Conservation (phyloP, 225 moss, liverwort and hornwort genomes). For the Straminergon stramineum region DNA sequence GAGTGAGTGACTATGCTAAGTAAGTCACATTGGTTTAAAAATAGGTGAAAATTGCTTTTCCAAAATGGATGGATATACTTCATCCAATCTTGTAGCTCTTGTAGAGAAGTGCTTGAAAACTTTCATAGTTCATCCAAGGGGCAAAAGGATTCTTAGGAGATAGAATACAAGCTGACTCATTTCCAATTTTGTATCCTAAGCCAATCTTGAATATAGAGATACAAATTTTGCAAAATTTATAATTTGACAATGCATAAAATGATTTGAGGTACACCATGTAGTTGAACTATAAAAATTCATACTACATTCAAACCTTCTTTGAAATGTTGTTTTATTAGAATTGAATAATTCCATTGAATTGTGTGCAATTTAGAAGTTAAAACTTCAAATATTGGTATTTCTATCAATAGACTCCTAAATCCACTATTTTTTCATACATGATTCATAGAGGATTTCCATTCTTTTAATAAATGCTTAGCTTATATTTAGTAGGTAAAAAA, state of each 20-base stretch:
- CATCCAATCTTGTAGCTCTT: not conserved
- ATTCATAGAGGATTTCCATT: not conserved
- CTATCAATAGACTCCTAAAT: not conserved
- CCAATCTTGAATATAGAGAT: too few relatives aligned
- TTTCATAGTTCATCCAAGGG: not conserved
- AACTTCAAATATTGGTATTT: not conserved
- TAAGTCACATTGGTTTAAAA: too few relatives aligned
- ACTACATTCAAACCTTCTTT: not conserved
- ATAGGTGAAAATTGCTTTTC: not conserved
- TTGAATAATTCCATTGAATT: not conserved
- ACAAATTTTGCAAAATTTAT: not conserved
- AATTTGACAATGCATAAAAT: not conserved
- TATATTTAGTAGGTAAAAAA: not conserved
- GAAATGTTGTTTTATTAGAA: too few relatives aligned
- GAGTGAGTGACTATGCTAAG: not conserved
- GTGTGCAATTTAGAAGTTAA: not conserved
- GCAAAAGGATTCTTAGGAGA: accelerated
- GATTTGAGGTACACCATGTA: not conserved
- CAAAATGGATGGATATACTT: not conserved
- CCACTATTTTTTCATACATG: not conserved
- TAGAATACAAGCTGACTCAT: too few relatives aligned
- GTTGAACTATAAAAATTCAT: not conserved
- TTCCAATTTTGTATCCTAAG: not conserved
- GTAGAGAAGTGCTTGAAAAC: not conserved
- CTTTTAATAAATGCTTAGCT: not conserved